Conservation (phyloP, 192 early-diverging fungal species). For the Neocallimastix lanati region DNA sequence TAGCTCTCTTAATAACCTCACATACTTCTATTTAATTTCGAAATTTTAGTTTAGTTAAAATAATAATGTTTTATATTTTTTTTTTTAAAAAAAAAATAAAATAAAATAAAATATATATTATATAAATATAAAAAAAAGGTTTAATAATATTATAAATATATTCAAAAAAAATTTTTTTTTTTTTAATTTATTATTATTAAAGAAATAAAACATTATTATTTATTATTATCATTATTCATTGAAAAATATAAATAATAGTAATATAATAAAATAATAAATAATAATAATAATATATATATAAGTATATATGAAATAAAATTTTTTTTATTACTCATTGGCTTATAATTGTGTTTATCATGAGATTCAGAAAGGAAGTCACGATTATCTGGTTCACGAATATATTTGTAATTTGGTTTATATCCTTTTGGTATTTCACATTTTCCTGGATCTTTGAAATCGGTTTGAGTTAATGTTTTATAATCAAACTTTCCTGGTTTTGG, state of each 20-base stretch:
- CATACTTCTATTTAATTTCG: not conserved
- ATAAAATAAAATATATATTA: too few species aligned
- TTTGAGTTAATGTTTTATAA: not conserved
- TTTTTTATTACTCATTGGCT: not conserved
- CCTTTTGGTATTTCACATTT: not conserved
- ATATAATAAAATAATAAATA: too few species aligned
- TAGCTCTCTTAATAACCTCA: not conserved
- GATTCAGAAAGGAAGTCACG: not conserved
- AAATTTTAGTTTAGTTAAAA: too few species aligned
- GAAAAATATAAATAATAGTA: too few species aligned
- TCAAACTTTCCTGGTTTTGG: not conserved
- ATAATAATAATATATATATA: not conserved
- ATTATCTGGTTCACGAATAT: not conserved
- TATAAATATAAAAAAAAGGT: too few species aligned
- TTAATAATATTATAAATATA: too few species aligned
- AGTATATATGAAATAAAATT: not conserved
- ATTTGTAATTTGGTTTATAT: not conserved
- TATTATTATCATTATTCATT: too few species aligned
- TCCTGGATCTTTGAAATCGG: not conserved
- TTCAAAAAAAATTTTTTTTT: too few species aligned
- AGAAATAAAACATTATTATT: too few species aligned
- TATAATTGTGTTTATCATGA: not conserved
- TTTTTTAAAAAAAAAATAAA: too few species aligned
- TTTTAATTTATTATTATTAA: too few species aligned
- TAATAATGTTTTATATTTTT: too few species aligned